Evolutionary conservation across 768 basidiomycete species (phyloP).

Genomic region (Lyophyllum shimeji): DNA sequence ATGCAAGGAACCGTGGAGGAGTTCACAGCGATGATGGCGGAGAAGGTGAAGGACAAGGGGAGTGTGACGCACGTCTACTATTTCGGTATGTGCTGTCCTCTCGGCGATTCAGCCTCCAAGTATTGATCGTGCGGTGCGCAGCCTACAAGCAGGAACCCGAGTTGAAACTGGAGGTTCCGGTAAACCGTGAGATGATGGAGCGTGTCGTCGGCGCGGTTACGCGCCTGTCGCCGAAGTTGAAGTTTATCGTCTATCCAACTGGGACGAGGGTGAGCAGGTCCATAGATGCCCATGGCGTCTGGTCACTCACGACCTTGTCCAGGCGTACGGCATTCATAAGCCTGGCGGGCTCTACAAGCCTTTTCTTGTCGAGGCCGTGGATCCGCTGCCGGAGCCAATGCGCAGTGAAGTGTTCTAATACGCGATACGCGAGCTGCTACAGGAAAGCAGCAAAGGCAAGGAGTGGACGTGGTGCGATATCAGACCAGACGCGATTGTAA

Average conservation of each 20-base stretch:
- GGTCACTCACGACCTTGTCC: background rate
- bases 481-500: background rate
- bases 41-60: background rate
- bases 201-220: background rate
- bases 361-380: background rate
- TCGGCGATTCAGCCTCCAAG: too few relatives aligned
- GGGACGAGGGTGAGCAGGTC: background rate
- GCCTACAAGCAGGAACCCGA: background rate
- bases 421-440: background rate
- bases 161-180: background rate
- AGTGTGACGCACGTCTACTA: background rate
- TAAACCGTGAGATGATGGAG: background rate
- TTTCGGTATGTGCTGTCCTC: background rate
- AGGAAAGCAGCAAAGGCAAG: background rate
- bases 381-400: background rate
- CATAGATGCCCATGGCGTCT: background rate
- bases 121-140: background rate
- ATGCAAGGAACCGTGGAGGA: background rate
- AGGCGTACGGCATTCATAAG: background rate
- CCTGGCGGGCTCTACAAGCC: background rate
- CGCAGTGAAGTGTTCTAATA: background rate
- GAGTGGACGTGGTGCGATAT: background rate
- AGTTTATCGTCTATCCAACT: background rate
- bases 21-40: background rate
- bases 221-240: background rate